phyloP scores from a whole-genome alignment of 208 protist genomes.

The Leishmania tropica region DNA sequence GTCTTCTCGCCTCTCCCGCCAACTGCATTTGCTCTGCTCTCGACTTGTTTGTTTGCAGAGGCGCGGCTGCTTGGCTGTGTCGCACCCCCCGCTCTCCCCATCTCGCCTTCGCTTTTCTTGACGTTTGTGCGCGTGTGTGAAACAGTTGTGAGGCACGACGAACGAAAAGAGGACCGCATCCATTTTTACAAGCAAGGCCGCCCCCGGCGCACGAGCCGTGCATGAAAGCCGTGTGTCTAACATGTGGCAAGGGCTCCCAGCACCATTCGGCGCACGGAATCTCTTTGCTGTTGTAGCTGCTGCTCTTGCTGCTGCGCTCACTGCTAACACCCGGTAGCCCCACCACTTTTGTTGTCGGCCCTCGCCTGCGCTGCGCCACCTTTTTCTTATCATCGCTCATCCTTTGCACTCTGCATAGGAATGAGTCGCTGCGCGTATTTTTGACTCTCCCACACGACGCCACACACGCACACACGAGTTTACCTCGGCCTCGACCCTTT shows the following conservation, averaged over 20 bases:
- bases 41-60: no score
- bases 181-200: background rate
- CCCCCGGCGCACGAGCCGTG: background rate
- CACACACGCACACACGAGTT: background rate
- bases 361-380: no score
- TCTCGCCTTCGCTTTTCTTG: background rate
- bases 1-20: no score
- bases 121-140: background rate
- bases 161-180: background rate
- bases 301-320: no score
- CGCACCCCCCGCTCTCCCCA: no score
- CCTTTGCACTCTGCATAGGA: background rate
- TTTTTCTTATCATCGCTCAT: background rate
- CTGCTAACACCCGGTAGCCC: no score
- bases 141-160: background rate
- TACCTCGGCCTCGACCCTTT: background rate
- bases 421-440: background rate
- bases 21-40: no score
- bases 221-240: background rate
- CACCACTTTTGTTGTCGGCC: no score
- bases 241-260: background rate
- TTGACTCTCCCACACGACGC: background rate
- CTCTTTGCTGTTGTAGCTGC: background rate
- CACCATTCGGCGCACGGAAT: background rate
- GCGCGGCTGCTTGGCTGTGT: no score